Conservation (phyloP, 768 basidiomycete species). For the Gyrodon lividus region DNA sequence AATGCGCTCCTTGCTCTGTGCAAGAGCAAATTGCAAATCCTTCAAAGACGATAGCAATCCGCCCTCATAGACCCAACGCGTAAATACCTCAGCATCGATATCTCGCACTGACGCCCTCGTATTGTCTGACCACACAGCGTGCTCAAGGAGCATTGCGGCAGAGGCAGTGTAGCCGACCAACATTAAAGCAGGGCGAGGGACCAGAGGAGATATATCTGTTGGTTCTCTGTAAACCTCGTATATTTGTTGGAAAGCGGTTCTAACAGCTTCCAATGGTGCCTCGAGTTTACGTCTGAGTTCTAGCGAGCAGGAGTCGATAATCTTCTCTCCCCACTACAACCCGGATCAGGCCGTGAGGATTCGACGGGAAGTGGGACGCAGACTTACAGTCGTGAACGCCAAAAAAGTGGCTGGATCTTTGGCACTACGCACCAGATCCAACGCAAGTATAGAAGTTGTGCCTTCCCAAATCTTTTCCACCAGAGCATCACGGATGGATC, state of each 20-base stretch:
- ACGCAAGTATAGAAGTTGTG: conserved; percentile 62
- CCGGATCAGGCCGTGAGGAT: background rate
- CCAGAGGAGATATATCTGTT: conserved; percentile 38
- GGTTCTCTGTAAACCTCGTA: conserved; percentile 38
- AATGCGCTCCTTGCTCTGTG: conserved; percentile 3
- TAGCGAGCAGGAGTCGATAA: conserved; percentile 43
- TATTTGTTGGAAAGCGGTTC: conserved; percentile 41
- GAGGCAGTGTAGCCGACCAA: conserved; percentile 57
- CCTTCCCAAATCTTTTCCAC: conserved; percentile 89
- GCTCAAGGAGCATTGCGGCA: conserved; percentile 60
- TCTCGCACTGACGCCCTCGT: conserved; percentile 30
- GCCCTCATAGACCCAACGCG: conserved; percentile 47
- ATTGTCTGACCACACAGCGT: conserved; percentile 57
- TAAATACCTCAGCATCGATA: conserved; percentile 52
- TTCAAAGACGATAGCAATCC: conserved; percentile 29
- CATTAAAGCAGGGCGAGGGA: conserved; percentile 58
- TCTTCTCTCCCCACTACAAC: conserved; percentile 50
- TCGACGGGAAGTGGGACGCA: background rate
- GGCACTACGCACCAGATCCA: conserved; percentile 63
- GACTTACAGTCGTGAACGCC: conserved; percentile 51
- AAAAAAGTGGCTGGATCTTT: conserved; percentile 42
- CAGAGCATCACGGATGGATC: conserved; percentile 61
- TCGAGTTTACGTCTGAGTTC: conserved; percentile 30
- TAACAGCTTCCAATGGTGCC: conserved; percentile 34
- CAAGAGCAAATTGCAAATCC: conserved; percentile 19